phyloP scores from a whole-genome alignment of 805 yeast genomes.

The Ogataea haglerorum region DNA sequence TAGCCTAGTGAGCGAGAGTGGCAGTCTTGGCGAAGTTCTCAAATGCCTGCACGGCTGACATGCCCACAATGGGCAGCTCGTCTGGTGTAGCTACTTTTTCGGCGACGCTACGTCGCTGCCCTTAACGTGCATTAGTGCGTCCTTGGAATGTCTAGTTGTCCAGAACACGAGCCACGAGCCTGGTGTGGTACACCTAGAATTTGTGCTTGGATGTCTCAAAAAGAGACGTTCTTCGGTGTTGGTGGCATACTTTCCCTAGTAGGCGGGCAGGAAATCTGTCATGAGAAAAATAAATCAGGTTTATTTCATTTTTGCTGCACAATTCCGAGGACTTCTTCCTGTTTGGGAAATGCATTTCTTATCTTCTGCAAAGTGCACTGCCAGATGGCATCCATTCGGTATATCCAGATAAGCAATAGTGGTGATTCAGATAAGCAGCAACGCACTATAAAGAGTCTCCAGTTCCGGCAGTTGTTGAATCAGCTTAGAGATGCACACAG shows the following conservation, averaged over 20 bases:
- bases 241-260: slow-evolving; percentile 8
- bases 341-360: neutral
- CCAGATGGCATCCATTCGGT: neutral
- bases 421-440: neutral
- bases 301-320: neutral
- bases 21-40: slow-evolving; percentile 48
- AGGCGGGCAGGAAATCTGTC: neutral
- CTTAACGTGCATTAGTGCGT: slow-evolving; percentile 11
- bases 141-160: slow-evolving; percentile 24
- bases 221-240: slow-evolving; percentile 21
- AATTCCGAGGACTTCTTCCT: neutral
- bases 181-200: slow-evolving; percentile 31
- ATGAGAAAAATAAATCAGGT: neutral
- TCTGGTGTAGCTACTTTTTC: slow-evolving; percentile 32
- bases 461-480: neutral
- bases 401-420: neutral
- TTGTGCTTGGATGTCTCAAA: slow-evolving; percentile 33
- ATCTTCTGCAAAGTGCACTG: neutral
- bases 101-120: slow-evolving; percentile 30
- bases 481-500: neutral
- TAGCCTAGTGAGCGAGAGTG: slow-evolving; percentile 46
- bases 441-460: neutral
- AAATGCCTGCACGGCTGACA: slow-evolving; percentile 40
- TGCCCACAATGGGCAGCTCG: slow-evolving; percentile 43
- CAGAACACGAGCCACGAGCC: slow-evolving; percentile 27